phyloP scores from a whole-genome alignment of 345 rosid genomes.

The Adansonia digitata region DNA sequence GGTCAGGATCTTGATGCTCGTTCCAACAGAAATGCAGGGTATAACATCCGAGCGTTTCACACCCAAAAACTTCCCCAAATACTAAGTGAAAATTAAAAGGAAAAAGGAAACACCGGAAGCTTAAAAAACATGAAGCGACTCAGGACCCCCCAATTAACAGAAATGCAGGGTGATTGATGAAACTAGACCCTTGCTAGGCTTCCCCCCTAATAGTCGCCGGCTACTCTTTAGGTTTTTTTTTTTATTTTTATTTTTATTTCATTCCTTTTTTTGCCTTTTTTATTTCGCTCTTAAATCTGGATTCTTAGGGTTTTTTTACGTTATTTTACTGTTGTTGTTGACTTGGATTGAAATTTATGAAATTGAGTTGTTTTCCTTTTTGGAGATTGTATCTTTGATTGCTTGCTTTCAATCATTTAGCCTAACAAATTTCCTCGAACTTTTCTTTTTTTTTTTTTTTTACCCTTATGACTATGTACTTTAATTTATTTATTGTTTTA shows the following conservation, averaged over 20 bases:
- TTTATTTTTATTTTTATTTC: not conserved
- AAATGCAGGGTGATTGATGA: conserved; percentile 79
- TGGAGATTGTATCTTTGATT: not conserved
- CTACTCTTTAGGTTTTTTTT: conserved; percentile 52
- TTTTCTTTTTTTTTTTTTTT: not conserved
- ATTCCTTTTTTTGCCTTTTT: no score
- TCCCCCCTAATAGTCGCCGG: conserved; percentile 57
- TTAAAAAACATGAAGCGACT: not conserved
- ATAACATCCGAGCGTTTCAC: not conserved
- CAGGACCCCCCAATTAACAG: conserved; percentile 3
- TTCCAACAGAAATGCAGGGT: conserved; percentile 12
- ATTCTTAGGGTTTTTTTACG: conserved; percentile 13
- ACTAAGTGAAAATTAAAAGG: not conserved
- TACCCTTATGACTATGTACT: not conserved
- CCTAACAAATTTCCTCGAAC: not conserved
- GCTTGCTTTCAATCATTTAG: not conserved
- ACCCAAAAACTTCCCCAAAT: not conserved
- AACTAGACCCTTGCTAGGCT: conserved; percentile 67
- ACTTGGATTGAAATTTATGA: not conserved
- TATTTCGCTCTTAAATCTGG: not conserved
- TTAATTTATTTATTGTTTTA: not conserved
- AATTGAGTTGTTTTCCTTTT: conserved; percentile 4
- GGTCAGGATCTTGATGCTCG: not conserved
- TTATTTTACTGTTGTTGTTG: not conserved
- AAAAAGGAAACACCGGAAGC: not conserved